Evolutionary conservation across 1,139 yeast species (phyloP).

Genomic region (Yamadazyma songkhlaensis): DNA sequence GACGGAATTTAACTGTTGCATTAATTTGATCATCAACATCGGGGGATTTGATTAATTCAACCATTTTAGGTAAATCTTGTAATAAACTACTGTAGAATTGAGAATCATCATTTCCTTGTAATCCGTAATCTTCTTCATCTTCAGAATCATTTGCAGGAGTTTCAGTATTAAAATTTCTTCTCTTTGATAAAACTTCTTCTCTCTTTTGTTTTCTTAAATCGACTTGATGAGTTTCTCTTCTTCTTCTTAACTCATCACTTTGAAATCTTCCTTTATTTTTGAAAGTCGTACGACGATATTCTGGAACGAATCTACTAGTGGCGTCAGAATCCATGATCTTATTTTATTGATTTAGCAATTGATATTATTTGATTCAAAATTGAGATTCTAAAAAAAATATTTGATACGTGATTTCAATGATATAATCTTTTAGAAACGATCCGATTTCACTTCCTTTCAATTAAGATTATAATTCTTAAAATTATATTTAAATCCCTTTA

Average conservation of each 20-base stretch:
- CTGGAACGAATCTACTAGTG: slow-evolving; percentile 87
- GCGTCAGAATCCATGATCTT: slow-evolving; percentile 71
- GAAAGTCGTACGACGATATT: slow-evolving; percentile 94
- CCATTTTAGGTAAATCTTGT: slow-evolving; percentile 81
- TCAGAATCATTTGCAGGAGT: slow-evolving; percentile 37
- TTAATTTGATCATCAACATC: slow-evolving; percentile 80
- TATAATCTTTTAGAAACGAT: not conserved
- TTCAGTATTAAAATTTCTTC: slow-evolving; percentile 57
- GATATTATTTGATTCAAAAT: not conserved
- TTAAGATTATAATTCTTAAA: not conserved
- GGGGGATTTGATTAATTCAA: slow-evolving; percentile 72
- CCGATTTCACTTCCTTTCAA: no score
- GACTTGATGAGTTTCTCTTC: slow-evolving; percentile 97
- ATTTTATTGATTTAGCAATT: not conserved
- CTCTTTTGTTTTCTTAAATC: slow-evolving; percentile 95
- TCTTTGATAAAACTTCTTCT: slow-evolving; percentile 89
- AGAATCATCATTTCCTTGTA: slow-evolving; percentile 37
- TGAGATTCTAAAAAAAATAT: not conserved
- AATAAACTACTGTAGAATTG: slow-evolving; percentile 58
- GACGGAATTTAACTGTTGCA: slow-evolving; percentile 92
- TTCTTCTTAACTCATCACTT: slow-evolving; percentile 94
- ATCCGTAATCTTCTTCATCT: slow-evolving; percentile 42
- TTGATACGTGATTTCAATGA: not conserved
- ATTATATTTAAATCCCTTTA: not conserved
- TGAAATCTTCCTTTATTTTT: slow-evolving; percentile 93